Base-by-base conservation (phyloP, 2,329 filamentous ascomycete species). In the Cladosporium sp. region DNA sequence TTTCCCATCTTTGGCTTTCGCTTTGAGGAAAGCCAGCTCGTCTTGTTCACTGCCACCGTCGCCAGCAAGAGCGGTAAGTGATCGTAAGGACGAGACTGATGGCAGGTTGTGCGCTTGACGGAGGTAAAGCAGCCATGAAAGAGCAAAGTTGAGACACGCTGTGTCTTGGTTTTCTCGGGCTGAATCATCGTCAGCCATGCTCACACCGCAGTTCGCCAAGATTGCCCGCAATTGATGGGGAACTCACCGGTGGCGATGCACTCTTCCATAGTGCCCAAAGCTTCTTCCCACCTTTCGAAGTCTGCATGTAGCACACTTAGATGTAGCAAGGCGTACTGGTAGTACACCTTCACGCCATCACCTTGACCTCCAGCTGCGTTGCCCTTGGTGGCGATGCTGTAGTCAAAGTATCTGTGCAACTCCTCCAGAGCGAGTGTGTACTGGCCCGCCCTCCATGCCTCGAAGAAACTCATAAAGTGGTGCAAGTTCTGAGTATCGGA, bases 41-140 rank as follows among this genome's bases (percentile, higher is more conserved):
- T 97, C 92, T 64, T 88, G 88, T 55, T 92, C 89, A 19, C 61
- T 61, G 12, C 60, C 61, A 20, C 61, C 62, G 14, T 61, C 65
- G 20, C 69, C 69, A 12, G 65, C 61, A 19, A 69, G 59, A n/a
- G 66, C 65, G 1, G 65, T 61, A 1, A 67, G 60, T n/a, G 60
- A 65, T 5, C 59, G 60, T 36, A 64, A 68, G 0, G 61, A 61
- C 25, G 63, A 59, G 6, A n/a, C 43, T 15, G 60, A 60, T 45
- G 62, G 66, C 19, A 63, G 85, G 81, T 0, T 92, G 89, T 93
- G 92, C 0, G 89, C 86, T 68, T 91, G 90, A n/a, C 88, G 89
- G 66, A 97, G 95, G 70, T 97, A 91, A 68, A 95, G 95, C 2
- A 97, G 80, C 94, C 94, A 99, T 69, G 92, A 96, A 61, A 99